phyloP scores from a whole-genome alignment of 805 yeast species.

The Ogataea ramenticola region DNA sequence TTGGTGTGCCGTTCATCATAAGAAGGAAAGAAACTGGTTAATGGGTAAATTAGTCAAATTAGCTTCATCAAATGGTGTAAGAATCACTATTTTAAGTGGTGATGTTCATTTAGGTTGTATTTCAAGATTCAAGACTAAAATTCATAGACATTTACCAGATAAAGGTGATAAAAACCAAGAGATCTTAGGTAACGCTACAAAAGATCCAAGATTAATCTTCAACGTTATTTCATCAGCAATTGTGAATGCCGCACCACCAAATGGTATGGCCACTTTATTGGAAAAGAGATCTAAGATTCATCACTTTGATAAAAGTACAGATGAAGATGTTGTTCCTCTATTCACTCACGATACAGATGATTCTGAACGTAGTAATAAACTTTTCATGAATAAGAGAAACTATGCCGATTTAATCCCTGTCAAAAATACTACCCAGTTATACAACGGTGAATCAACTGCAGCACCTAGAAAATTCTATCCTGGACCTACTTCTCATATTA shows the following conservation, averaged over 20 bases:
- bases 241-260: conserved; percentile 89
- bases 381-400: conserved; percentile 59
- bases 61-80: conserved; percentile 54
- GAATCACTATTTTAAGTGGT: conserved; percentile 84
- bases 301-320: conserved; percentile 54
- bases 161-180: conserved; percentile 31
- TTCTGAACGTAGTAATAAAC: conserved; percentile 32
- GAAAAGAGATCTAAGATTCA: conserved; percentile 64
- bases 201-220: conserved; percentile 70
- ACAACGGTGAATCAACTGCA: conserved; percentile 1
- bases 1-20: conserved; percentile 91
- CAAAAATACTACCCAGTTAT: conserved; percentile 24
- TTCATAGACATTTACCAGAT: conserved; percentile 31
- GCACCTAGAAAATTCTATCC: conserved; percentile 28
- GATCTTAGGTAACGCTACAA: conserved; percentile 44
- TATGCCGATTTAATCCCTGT: conserved; percentile 63
- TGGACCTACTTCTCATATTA: conserved; percentile 27
- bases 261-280: conserved; percentile 70
- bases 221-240: conserved; percentile 89
- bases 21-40: conserved; percentile 71
- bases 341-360: conserved; percentile 58
- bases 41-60: conserved; percentile 56
- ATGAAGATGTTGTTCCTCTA: conserved; percentile 76
- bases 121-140: conserved; percentile 63
- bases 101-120: conserved; percentile 89